Base-by-base conservation (phyloP, 2,329 filamentous ascomycete genomes). In the Reticulascus tulasneorum region DNA sequence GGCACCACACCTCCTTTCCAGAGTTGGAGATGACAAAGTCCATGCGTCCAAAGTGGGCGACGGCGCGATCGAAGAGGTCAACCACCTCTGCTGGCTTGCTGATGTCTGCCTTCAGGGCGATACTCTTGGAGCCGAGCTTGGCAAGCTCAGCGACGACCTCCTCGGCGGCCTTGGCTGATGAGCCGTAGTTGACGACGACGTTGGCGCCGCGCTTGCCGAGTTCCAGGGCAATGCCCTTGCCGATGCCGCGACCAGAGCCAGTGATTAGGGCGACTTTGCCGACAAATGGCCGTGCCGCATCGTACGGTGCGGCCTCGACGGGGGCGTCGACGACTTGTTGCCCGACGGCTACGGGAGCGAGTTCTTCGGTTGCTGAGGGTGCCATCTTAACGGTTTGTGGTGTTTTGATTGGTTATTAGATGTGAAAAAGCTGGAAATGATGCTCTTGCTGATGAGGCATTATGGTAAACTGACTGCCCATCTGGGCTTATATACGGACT, bases 11-110 rank as follows among this genome's bases (percentile, higher is more conserved):
- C 66, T 85, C 82, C 54, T 81, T 82, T 46, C 82, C 82, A 9
- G 79, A 77, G 73, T 86, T 86, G 56, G 78, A 84, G 61, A 82
- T 73, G 62, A 83, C 80, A 52, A 84, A 82, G 65, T 87, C 79
- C 52, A 87, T 63, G 59, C 75, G 73, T 55, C 82, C 82, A 51
- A 82, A 87, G 61, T 79, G 74, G 41, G 64, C 65, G 45, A 83
- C 66, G 40, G 81, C 80, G 53, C 77, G 63, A 44, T 78, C 72
- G 66, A 88, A 85, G 40, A 88, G 75, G 37, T 63, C 58, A 41
- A 70, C 67, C 29, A 84, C 84, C 42, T 71, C 62, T 43, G 67
- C 66, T 9, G 81, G 72, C 40, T 73, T 66, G 59, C 73, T 72
- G 58, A 84, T 80, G 59, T 84, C 77, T 37, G 81, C 79, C 58